Percentiles rank a stretch among this genome's conserved stretches.
Conservation (phyloP, 352 stramenopile genomes). For the Phytophthora pistaciae region DNA sequence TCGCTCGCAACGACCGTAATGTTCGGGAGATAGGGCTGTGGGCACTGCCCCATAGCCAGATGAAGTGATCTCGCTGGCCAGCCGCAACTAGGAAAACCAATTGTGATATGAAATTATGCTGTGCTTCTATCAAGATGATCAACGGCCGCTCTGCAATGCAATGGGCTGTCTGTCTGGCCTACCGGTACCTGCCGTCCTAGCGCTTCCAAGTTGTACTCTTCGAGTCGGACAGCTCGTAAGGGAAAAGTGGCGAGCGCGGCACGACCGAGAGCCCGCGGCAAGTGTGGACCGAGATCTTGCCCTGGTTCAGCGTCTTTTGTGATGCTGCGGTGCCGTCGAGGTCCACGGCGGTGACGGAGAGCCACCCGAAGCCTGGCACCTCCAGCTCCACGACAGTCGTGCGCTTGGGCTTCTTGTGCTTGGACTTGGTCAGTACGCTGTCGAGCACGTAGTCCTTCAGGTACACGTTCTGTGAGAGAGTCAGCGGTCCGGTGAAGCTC, state of each 20-base stretch:
- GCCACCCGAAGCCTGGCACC: conserved; percentile 83
- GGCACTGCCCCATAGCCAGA: conserved; percentile 5
- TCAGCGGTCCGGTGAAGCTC: conserved; percentile 76
- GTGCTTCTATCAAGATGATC: conserved; percentile 29
- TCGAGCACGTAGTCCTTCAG: conserved; percentile 77
- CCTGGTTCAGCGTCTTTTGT: conserved; percentile 68
- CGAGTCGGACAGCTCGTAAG: conserved; percentile 81
- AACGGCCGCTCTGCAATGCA: neutral
- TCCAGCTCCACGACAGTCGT: conserved; percentile 84
- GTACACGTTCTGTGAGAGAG: conserved; percentile 61
- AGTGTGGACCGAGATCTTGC: conserved; percentile 70
- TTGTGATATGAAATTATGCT: conserved; percentile 22
- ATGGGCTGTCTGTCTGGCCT: neutral
- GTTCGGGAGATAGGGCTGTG: conserved; percentile 1
- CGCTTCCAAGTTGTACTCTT: conserved; percentile 84
- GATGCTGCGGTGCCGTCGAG: conserved; percentile 78
- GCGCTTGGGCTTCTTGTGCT: conserved; percentile 84
- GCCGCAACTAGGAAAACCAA: conserved; percentile 7
- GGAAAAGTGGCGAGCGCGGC: conserved; percentile 74
- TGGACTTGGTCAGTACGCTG: conserved; percentile 72
- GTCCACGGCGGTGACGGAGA: conserved; percentile 81
- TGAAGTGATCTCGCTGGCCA: neutral
- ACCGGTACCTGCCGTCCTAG: conserved; percentile 26
- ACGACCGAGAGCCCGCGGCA: conserved; percentile 68
- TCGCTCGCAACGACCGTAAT: conserved; percentile 16